Conservation (phyloP, 257 asterid genomes). For the Pogostemon cablin region DNA sequence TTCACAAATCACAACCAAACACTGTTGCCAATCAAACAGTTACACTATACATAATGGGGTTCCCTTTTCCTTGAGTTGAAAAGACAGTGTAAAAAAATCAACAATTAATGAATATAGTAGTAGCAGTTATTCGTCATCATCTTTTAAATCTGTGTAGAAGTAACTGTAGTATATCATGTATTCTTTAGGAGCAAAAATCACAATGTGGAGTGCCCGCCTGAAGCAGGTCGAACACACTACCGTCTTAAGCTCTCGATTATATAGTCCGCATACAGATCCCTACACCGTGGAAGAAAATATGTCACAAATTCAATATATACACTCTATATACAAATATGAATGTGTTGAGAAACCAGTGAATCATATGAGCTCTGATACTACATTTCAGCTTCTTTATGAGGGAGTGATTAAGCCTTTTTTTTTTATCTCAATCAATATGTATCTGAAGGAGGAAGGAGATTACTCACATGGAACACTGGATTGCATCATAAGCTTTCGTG, state of each 20-base stretch:
- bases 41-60: slow-evolving; percentile 13
- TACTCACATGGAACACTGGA: slow-evolving; percentile 83
- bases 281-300: slow-evolving; percentile 31
- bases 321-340: no score
- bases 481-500: slow-evolving; percentile 67
- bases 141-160: slow-evolving; percentile 25
- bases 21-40: no score
- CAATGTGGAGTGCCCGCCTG: slow-evolving; percentile 24
- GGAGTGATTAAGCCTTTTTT: background rate
- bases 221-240: slow-evolving; percentile 39
- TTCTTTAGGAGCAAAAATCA: slow-evolving; percentile 27
- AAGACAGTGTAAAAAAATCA: slow-evolving; percentile 18
- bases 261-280: slow-evolving; percentile 84
- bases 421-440: background rate
- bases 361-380: background rate
- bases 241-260: slow-evolving; percentile 83
- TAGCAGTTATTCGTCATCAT: slow-evolving; percentile 40
- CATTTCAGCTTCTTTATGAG: background rate
- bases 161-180: slow-evolving; percentile 21
- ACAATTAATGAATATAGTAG: slow-evolving; percentile 7
- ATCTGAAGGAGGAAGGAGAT: slow-evolving; percentile 18
- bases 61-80: slow-evolving; percentile 1
- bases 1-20: background rate
- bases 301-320: background rate
- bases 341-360: background rate